These are phyloP conservation scores for Ceratocystiopsis minuta DNA, from an alignment of 2,329 filamentous ascomycete species.

Conservation along the genomic window DNA sequence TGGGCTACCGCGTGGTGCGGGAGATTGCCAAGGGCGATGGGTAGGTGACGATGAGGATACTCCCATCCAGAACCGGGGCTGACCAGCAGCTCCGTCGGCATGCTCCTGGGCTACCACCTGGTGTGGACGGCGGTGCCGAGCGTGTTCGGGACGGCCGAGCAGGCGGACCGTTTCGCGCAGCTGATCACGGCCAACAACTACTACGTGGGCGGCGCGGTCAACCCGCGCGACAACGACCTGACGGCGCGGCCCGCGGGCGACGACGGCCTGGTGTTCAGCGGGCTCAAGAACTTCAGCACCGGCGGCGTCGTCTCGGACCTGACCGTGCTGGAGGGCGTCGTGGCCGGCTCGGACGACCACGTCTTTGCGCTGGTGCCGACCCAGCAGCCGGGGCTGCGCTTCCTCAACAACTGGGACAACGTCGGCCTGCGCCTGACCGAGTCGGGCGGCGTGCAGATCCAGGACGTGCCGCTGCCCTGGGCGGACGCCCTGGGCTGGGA, in stretches of 20 bases:
- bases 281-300: conserved; percentile 49
- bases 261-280: conserved; percentile 37
- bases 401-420: conserved; percentile 46
- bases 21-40: conserved; percentile 48
- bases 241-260: conserved; percentile 33
- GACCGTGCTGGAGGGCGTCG: conserved; percentile 45
- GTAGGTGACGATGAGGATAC: no score
- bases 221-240: conserved; percentile 44
- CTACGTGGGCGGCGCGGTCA: conserved; percentile 48
- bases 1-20: conserved; percentile 40
- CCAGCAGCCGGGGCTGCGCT: conserved; percentile 36
- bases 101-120: conserved; percentile 47
- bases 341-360: conserved; percentile 38
- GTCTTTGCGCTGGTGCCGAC: conserved; percentile 45
- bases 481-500: conserved; percentile 45
- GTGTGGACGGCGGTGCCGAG: conserved; percentile 44
- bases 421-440: conserved; percentile 45
- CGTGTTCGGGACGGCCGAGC: conserved; percentile 40
- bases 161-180: conserved; percentile 33
- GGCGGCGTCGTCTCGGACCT: conserved; percentile 48
- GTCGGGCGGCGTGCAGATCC: conserved; percentile 43
- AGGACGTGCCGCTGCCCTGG: conserved; percentile 39
- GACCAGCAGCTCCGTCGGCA: conserved; percentile 20
- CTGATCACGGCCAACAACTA: conserved; percentile 45
- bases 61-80: no score